Conservation (phyloP, 805 yeast species). For the Candida nanaspora region DNA sequence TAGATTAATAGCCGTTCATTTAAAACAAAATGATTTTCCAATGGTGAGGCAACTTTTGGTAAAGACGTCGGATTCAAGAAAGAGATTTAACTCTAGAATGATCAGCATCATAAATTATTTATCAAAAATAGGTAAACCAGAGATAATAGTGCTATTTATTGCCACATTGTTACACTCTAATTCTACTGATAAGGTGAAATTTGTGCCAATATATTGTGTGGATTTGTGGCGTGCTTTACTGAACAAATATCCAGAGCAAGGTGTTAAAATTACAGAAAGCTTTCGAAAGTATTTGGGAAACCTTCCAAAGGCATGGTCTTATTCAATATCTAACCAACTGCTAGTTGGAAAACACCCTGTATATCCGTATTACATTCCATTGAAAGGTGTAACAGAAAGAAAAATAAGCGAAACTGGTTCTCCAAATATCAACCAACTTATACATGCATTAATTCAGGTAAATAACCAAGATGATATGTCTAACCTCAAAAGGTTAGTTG, state of each 20-base stretch:
- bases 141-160: conserved; percentile 13
- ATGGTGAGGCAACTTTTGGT: conserved; percentile 5
- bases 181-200: conserved; percentile 8
- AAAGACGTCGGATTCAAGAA: conserved; percentile 1
- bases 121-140: conserved; percentile 12
- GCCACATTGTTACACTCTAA: conserved; percentile 18
- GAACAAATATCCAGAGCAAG: conserved; percentile 14
- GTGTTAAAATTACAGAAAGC: conserved; percentile 9
- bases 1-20: conserved; percentile 12
- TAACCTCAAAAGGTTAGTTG: too few relatives aligned
- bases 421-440: background rate
- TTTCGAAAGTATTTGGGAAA: conserved; percentile 4
- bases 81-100: conserved; percentile 7
- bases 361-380: background rate
- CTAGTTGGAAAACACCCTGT: conserved; percentile 5
- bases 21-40: conserved; percentile 10
- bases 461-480: too few relatives aligned
- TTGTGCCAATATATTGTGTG: conserved; percentile 5
- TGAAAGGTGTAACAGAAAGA: background rate
- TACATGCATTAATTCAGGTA: too few relatives aligned
- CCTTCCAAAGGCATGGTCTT: conserved; percentile 1
- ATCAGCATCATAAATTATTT: conserved; percentile 10
- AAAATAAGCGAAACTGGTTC: background rate
- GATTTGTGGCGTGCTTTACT: conserved; percentile 15
- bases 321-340: conserved; percentile 5